A percentile compares a stretch with the other conserved stretches of the same genome.
These are phyloP conservation scores for Pseudevernia furfuracea DNA, from an alignment of 495 filamentous ascomycete genomes.

Conservation along the genomic window DNA sequence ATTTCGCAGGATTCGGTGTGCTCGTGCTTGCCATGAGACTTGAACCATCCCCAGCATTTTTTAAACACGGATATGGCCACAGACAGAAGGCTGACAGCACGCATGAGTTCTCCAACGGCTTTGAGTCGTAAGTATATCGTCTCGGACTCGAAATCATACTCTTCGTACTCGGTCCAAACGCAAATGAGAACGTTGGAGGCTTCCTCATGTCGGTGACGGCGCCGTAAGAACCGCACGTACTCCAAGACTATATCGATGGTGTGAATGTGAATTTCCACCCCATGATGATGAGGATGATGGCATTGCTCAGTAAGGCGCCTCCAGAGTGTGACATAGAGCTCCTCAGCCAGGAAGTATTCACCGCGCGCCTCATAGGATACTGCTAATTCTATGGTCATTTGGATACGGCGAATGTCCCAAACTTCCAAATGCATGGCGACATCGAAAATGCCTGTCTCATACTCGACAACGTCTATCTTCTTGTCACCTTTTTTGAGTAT, in stretches of 20 bases:
- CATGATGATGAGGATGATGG: constrained; percentile 35
- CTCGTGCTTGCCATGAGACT: constrained; percentile 33
- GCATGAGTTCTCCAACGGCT: constrained; percentile 43
- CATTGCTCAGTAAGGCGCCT: constrained; percentile 35
- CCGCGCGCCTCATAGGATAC: constrained; percentile 39
- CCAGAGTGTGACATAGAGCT: constrained; percentile 42
- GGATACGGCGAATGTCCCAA: constrained; percentile 46
- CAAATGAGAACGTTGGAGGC: constrained; percentile 41
- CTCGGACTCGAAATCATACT: constrained; percentile 37
- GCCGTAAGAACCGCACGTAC: constrained; percentile 46
- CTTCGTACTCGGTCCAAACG: constrained; percentile 44
- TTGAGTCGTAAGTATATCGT: constrained; percentile 39
- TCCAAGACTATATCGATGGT: constrained; percentile 52
- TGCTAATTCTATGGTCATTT: constrained; percentile 41
- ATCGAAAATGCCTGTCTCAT: constrained; percentile 42
- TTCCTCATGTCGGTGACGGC: constrained; percentile 42
- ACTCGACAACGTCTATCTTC: constrained; percentile 44
- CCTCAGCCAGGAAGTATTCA: constrained; percentile 38
- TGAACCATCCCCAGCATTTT: constrained; percentile 40
- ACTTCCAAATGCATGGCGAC: constrained; percentile 43
- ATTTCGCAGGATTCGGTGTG: constrained; percentile 30
- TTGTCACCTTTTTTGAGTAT: constrained; percentile 41
- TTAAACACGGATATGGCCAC: constrained; percentile 43
- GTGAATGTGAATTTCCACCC: constrained; percentile 45
- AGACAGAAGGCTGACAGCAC: constrained; percentile 35